Conservation (phyloP, 179 eudicot genomes). For the Monotropa hypopitys region DNA sequence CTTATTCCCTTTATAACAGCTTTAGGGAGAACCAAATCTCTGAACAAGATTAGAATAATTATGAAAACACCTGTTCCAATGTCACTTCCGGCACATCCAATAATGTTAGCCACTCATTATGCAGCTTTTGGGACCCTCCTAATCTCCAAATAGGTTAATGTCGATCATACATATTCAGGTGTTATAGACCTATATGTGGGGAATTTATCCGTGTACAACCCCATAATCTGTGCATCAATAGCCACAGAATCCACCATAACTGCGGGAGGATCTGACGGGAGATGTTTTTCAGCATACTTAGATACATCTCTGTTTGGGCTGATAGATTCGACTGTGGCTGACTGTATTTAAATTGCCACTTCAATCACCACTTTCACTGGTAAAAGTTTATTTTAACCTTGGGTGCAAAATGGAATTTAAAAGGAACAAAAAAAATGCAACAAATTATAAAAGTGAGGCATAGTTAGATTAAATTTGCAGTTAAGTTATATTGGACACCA, state of each 20-base stretch:
- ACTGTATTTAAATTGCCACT: not conserved
- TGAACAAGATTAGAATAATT: not conserved
- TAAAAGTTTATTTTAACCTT: not conserved
- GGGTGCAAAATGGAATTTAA: not conserved
- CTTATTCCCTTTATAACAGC: not conserved
- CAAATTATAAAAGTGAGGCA: not conserved
- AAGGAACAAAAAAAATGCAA: not conserved
- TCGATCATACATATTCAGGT: not conserved
- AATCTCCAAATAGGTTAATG: not conserved
- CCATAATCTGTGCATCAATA: not conserved
- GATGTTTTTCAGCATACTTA: not conserved
- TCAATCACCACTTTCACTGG: not conserved
- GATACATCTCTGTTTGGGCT: not conserved
- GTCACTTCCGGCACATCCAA: not conserved
- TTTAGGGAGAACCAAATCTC: not conserved
- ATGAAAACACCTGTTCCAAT: not conserved
- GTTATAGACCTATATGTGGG: not conserved
- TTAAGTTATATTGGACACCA: not conserved
- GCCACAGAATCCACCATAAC: not conserved
- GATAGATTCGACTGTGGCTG: not conserved
- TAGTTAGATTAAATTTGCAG: not conserved
- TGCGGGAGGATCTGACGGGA: not conserved
- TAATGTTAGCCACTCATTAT: not conserved
- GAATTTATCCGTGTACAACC: not conserved
- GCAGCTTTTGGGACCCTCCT: not conserved